Evolutionary conservation across 2,329 filamentous ascomycete species (phyloP), one percentile per base, ranked within the genome.

Genomic region (Fusarium luffae): DNA sequence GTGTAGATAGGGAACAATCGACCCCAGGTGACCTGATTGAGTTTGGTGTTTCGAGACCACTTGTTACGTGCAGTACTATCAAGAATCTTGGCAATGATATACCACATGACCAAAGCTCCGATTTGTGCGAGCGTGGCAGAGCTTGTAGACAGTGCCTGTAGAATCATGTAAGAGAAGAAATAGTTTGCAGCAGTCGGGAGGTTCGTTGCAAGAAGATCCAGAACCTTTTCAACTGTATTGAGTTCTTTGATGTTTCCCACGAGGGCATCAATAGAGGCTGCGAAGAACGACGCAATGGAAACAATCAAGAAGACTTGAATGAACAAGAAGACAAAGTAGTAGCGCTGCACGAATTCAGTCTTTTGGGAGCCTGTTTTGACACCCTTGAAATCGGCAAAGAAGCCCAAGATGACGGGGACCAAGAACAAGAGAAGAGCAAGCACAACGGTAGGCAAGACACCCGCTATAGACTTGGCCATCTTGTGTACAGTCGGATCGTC

Each of bases 121-220:
- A 97, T 87, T 76, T 98, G 96, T 14, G 98, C 83, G 6, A 98
- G 84, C 2, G 93, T 95, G 78, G 92, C 94, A 2, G 95, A 95
- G 78, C 94, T 97, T 68, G 93, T 94, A 68, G 93, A 94, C 74
- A 98, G 85, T 1, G 94, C 93, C 76, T 98, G 96, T 12, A 99
- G 89, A 77, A 98, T 91, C 90, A 99, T 94, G 86, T 99, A 99
- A 2, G 93, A 95, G 85, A 98, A 98, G 84, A 98, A 99, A 80
- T 98, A 99, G 77, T 98, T 97, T 73, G 93, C 92, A 0, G 94
- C 91, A 72, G 89, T 92, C 3, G 96, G 96, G 7, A 99, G 83
- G 64, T 94, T 96, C 13, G 84, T 79, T 0, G 95, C 95, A 28
- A 99, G 82, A 0, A 92, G 85, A 19, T 88, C 79, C 1, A 96